phyloP scores from a whole-genome alignment of 805 yeast genomes.

The Kodamaea neixiangensis region DNA sequence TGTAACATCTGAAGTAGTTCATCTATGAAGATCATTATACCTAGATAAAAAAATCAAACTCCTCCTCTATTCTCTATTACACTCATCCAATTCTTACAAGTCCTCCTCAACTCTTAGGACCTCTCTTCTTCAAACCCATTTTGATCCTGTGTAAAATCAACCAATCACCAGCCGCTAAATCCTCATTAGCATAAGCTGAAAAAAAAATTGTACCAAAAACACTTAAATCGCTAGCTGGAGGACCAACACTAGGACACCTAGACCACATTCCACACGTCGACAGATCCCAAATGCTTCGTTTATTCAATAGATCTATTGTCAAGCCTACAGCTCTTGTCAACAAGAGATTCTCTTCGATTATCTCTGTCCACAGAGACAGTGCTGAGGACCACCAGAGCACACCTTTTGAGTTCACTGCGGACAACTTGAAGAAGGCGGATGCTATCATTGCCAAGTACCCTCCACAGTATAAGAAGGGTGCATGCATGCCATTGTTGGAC shows the following conservation, averaged over 20 bases:
- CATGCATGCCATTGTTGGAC: constrained; percentile 84
- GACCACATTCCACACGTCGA: not conserved
- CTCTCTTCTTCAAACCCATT: not conserved
- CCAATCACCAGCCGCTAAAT: constrained; percentile 13
- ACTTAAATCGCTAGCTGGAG: not conserved
- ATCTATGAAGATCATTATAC: too few species aligned
- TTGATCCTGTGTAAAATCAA: constrained; percentile 9
- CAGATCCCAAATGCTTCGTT: constrained; percentile 22
- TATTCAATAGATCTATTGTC: constrained; percentile 14
- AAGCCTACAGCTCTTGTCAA: constrained; percentile 15
- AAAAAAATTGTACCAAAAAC: constrained; percentile 8
- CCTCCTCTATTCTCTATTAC: not conserved
- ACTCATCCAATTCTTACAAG: too few species aligned
- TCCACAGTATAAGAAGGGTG: constrained; percentile 81
- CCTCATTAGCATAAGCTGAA: constrained; percentile 9
- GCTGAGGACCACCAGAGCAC: constrained; percentile 63
- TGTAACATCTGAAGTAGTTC: too few species aligned
- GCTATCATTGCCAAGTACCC: constrained; percentile 80
- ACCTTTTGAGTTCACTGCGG: constrained; percentile 71
- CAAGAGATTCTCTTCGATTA: constrained; percentile 39
- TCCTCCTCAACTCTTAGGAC: not conserved
- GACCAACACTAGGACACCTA: not conserved
- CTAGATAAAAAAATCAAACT: too few species aligned
- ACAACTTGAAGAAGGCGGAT: constrained; percentile 67
- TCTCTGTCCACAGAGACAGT: constrained; percentile 73